Evolutionary conservation across 352 stramenopile species (phyloP).

Genomic region (Pythium utonaiense): DNA sequence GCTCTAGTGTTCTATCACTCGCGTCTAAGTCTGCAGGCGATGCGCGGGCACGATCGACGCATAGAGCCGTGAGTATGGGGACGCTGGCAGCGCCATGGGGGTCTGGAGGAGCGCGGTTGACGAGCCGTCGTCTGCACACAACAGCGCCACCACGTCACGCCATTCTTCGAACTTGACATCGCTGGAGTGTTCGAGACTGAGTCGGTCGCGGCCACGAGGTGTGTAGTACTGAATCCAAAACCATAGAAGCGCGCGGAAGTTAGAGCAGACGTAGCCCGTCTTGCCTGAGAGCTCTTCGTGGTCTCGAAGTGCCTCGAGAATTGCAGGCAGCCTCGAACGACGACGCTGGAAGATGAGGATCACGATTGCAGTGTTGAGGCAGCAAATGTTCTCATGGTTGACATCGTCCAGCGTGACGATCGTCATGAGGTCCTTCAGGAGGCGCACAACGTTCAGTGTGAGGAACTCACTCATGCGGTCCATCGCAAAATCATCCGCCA

Average conservation of each 20-base stretch:
- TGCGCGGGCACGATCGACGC: constrained; percentile 14
- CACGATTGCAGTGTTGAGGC: constrained; percentile 95
- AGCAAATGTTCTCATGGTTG: constrained; percentile 98
- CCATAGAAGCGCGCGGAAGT: constrained; percentile 93
- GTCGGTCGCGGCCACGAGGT: constrained; percentile 88
- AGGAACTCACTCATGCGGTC: constrained; percentile 88
- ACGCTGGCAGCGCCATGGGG: constrained; percentile 50
- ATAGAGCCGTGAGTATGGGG: constrained; percentile 70
- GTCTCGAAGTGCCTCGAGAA: constrained; percentile 65
- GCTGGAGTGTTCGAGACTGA: constrained; percentile 93
- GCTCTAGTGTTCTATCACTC: background rate
- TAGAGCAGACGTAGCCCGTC: constrained; percentile 69
- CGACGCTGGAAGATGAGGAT: constrained; percentile 93
- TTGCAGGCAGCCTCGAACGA: constrained; percentile 66
- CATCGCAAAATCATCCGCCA: constrained; percentile 58
- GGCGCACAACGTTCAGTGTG: constrained; percentile 76
- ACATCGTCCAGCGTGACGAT: constrained; percentile 94
- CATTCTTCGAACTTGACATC: constrained; percentile 94
- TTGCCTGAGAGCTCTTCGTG: constrained; percentile 65
- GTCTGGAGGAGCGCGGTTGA: constrained; percentile 68
- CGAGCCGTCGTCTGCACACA: constrained; percentile 92
- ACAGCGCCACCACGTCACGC: constrained; percentile 84
- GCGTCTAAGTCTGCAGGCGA: background rate
- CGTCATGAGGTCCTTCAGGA: constrained; percentile 94
- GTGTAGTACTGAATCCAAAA: constrained; percentile 97